A percentile compares a stretch with the other conserved stretches of the same genome.
Conservation (phyloP, 345 rosid species). For the Sonneratia alba region DNA sequence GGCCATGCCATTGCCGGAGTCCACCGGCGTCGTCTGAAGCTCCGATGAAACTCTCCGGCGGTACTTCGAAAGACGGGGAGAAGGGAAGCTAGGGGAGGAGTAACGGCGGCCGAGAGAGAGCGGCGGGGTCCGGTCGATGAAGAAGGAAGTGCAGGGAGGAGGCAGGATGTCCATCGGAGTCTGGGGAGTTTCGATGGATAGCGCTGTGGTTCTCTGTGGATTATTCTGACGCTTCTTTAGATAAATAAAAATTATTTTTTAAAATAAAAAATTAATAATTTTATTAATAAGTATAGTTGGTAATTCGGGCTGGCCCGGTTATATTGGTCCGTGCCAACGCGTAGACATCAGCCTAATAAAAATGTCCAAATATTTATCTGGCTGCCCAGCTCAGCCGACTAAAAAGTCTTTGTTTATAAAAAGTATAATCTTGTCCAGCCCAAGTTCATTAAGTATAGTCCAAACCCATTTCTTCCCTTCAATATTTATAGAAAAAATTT, state of each 20-base stretch:
- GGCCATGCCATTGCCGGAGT: slow-evolving; percentile 21
- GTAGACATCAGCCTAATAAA: too few relatives aligned
- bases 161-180: background rate
- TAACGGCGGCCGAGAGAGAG: background rate
- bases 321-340: too few relatives aligned
- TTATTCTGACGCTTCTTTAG: background rate
- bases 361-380: too few relatives aligned
- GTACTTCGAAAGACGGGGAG: background rate
- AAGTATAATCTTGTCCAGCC: too few relatives aligned
- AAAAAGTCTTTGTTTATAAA: too few relatives aligned
- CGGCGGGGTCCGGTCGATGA: background rate
- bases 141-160: slow-evolving; percentile 2
- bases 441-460: too few relatives aligned
- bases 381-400: too few relatives aligned
- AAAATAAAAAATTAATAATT: too few relatives aligned
- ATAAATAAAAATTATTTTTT: background rate
- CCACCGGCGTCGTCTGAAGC: slow-evolving; percentile 36
- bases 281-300: too few relatives aligned
- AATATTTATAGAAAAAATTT: too few relatives aligned
- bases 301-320: too few relatives aligned
- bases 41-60: slow-evolving; percentile 21
- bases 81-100: background rate
- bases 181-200: background rate
- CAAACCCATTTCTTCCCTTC: too few relatives aligned
- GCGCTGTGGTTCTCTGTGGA: background rate